phyloP scores from a whole-genome alignment of 108 stramenopile genomes.

The Skeletonema marinoi region DNA sequence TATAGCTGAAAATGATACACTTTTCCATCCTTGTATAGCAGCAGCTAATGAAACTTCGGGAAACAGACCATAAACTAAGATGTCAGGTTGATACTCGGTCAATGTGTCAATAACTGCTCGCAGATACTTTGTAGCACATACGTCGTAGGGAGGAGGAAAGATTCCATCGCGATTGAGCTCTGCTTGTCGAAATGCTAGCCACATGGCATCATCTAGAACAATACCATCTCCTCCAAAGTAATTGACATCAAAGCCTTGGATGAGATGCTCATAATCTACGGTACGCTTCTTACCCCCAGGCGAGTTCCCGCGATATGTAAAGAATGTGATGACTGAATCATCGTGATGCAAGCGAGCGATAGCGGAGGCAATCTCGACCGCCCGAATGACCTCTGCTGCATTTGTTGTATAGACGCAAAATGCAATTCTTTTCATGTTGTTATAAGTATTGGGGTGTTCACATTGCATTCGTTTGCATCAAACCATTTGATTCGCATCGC shows the following conservation, averaged over 20 bases:
- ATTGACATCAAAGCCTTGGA: slow-evolving; percentile 24
- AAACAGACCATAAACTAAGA: slow-evolving; percentile 30
- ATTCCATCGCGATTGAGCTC: slow-evolving; percentile 16
- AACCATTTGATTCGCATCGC: no score
- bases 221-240: slow-evolving; percentile 13
- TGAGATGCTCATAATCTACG: slow-evolving; percentile 28
- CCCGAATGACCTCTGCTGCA: slow-evolving; percentile 22
- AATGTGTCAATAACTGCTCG: slow-evolving; percentile 27
- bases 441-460: background rate
- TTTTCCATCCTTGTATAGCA: slow-evolving; percentile 24
- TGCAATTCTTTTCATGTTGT: slow-evolving; percentile 21
- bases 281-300: slow-evolving; percentile 5
- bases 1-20: slow-evolving; percentile 20
- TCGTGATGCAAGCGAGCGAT: background rate
- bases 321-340: slow-evolving; percentile 17
- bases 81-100: slow-evolving; percentile 17
- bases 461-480: no score
- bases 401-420: slow-evolving; percentile 36
- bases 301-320: slow-evolving; percentile 20
- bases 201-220: slow-evolving; percentile 30
- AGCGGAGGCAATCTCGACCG: slow-evolving; percentile 30
- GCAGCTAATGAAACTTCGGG: slow-evolving; percentile 28
- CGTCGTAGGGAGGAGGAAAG: slow-evolving; percentile 31
- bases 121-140: slow-evolving; percentile 6
- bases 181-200: slow-evolving; percentile 18